Evolutionary conservation across 2,329 filamentous ascomycete species (phyloP).

Genomic region (Immersiporthe knoxdaviesiana): DNA sequence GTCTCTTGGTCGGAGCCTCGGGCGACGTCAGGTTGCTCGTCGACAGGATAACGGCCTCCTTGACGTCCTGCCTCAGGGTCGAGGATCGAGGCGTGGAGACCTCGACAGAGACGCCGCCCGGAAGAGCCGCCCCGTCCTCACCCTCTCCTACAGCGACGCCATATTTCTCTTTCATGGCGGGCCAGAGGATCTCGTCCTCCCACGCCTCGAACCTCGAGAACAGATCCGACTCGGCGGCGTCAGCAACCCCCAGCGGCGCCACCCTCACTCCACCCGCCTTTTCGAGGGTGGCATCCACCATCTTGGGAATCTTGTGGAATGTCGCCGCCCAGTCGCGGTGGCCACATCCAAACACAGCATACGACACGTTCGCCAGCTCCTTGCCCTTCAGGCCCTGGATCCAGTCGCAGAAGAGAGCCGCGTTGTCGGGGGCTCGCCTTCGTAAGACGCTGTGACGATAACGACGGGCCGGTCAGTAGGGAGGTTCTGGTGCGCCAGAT

Average conservation of each 20-base stretch:
- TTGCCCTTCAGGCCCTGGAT: constrained; percentile 54
- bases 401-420: constrained; percentile 69
- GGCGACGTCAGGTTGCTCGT: constrained; percentile 53
- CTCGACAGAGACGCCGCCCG: constrained; percentile 47
- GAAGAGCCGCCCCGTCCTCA: constrained; percentile 23
- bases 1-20: constrained; percentile 60
- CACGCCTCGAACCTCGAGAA: constrained; percentile 66
- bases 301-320: constrained; percentile 66
- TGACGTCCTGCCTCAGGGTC: constrained; percentile 61
- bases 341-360: constrained; percentile 71
- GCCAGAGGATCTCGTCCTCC: constrained; percentile 58
- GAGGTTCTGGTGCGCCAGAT: constrained; percentile 63
- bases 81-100: constrained; percentile 56
- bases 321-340: constrained; percentile 59
- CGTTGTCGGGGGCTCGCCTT: constrained; percentile 74
- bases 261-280: constrained; percentile 51
- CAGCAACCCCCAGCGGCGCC: constrained; percentile 54
- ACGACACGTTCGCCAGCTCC: constrained; percentile 59
- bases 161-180: constrained; percentile 48
- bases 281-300: constrained; percentile 58
- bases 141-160: constrained; percentile 26
- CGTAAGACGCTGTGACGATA: constrained; percentile 70
- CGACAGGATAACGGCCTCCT: constrained; percentile 60
- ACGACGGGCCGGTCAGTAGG: constrained; percentile 65
- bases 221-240: constrained; percentile 64